Evolutionary conservation across 805 yeast species (phyloP), one percentile per base, ranked within the genome.

Genomic region (Candida dendrica): DNA sequence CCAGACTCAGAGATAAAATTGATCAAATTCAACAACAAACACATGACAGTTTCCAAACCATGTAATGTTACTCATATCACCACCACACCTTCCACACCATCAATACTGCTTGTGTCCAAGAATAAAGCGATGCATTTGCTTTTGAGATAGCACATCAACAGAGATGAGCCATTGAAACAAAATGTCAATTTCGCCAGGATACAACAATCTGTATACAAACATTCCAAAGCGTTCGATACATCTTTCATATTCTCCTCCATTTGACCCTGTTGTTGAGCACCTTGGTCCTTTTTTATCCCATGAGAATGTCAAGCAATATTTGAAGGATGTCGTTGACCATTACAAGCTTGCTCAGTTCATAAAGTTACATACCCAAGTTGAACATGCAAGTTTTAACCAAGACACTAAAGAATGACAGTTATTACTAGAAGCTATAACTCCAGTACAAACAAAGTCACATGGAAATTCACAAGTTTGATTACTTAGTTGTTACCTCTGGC

Each of bases 401-500:
- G 39, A 38, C n/a, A 38, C 38, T 18, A 64, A 61, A 0, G 63
- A 66, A 50, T 69, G 74, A 47, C 45, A 1, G 31, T 66, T 9
- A 48, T 56, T 13, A 52, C 59, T 2, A 44, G 46, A 38, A 40
- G 51, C 6, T 18, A 16, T 6, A 34, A 35, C 11, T 55, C 48
- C 30, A 6, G 33, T 18, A 33, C 40, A 6, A 13, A 32, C 3
- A 37, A 24, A 9, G 65, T 48, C n/a, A 48, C 48, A 37, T 70
- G 74, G 74, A 68, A 70, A 52, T 44, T 17, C 69, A 71, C 47
- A 51, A 49, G 30, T 75, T 66, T 45, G 84, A 79, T 53, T 78
- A 71, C 9, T 69, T 79, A 6, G 66, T 75, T 4, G 56, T 77
- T 13, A 77, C 81, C 6, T 56, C 70, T 8, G 86, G 86, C 5